Percentiles rank a stretch among this genome's conserved stretches.
Conservation (phyloP, 2,329 filamentous ascomycete species). For the Sporothrix sp. region DNA sequence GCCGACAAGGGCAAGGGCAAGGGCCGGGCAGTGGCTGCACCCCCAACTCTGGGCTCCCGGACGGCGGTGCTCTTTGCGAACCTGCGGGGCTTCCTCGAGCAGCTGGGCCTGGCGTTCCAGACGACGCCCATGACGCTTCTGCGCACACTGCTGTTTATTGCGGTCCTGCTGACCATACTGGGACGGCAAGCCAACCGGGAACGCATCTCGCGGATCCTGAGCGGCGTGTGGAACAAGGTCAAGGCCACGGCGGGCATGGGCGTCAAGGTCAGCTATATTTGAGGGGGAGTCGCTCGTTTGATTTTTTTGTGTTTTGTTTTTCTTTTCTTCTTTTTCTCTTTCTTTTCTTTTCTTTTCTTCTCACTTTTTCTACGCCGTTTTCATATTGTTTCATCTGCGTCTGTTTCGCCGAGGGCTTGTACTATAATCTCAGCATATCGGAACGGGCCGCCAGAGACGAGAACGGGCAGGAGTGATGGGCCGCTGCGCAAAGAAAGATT, state of each 20-base stretch:
- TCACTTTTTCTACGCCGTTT: not conserved
- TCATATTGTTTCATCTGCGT: constrained; percentile 3
- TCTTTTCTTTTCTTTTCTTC: constrained; percentile 5
- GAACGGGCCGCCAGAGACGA: not conserved
- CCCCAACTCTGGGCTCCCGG: constrained; percentile 33
- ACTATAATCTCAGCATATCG: constrained; percentile 5
- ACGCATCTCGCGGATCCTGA: constrained; percentile 58
- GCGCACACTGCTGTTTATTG: constrained; percentile 64
- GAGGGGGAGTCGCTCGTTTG: constrained; percentile 19
- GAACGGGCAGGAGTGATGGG: not conserved
- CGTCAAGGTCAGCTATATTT: constrained; percentile 95
- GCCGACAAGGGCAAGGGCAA: constrained; percentile 7
- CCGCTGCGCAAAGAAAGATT: not conserved
- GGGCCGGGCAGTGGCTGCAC: constrained; percentile 4
- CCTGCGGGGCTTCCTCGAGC: constrained; percentile 41
- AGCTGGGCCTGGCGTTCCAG: constrained; percentile 40
- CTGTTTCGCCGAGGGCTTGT: not conserved
- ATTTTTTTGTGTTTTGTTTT: not conserved
- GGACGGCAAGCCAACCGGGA: constrained; percentile 67
- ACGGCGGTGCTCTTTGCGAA: constrained; percentile 45
- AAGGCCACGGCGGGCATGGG: constrained; percentile 87
- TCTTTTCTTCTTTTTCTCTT: constrained; percentile 15
- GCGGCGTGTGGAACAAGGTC: constrained; percentile 69
- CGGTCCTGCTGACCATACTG: constrained; percentile 68
- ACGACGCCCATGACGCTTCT: constrained; percentile 49